Evolutionary conservation across 306 rosid species (phyloP), one percentile per base, ranked within the genome.

Genomic region (Alnus glutinosa): DNA sequence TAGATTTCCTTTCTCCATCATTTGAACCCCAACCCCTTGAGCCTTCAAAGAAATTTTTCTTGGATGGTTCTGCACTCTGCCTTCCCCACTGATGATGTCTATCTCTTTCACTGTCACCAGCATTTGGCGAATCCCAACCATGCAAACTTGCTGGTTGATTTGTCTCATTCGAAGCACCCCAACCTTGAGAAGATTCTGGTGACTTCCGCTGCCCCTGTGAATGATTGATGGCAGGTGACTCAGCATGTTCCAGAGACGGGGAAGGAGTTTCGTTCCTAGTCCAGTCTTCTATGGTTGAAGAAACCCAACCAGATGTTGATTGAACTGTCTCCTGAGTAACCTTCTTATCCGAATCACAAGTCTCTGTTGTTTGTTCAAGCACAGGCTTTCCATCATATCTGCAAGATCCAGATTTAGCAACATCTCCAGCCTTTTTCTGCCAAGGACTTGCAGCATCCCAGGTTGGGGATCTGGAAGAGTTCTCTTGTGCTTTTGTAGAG

Each of bases 1-100:
- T 88, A 52, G 79, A 84, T 86, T 85, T 89, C 92, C 94, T 61
- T 67, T 90, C 93, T 42, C 93, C 94, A 52, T 83, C 37, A 83
- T 84, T 90, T 68, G 90, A 68, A 67, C 96, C 97, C 91, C 97
- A 83, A 77, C 90, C 86, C 80, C 85, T 90, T 0, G 97, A 86
- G 71, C 90, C 94, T 75, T 89, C 97, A 67, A 72, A 80, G 1
- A 77, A 89, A 34, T 73, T 85, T 82, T 87, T 89, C 90, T 84
- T 88, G 49, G 78, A 88, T 32, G 88, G 79, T 8, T 86, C 93
- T 59, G 86, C 82, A 34, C 87, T 79, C 58, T 49, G 83, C 57
- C 79, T 83, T 28, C 90, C 94, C 98, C 94, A 91, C 47, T 80
- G 86, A 77, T 62, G 83, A 75, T 39, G 77, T 77, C 42, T 77